Evolutionary conservation across 192 early-diverging fungal species (phyloP).

Genomic region (Coemansia umbellata): DNA sequence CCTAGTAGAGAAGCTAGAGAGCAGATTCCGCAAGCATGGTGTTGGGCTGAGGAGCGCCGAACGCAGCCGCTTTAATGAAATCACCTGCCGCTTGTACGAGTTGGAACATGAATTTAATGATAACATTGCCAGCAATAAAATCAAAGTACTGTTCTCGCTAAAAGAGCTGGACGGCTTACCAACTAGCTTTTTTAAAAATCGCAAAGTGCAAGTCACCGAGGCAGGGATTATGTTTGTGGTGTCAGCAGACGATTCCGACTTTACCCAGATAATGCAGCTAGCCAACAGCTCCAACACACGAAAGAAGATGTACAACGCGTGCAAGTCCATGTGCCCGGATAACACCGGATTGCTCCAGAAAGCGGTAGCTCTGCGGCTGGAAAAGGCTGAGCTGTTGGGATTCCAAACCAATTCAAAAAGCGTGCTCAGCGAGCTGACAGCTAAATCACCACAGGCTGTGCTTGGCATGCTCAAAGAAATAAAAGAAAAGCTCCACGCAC

Average conservation of each 20-base stretch:
- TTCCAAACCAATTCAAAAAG: conserved; percentile 61
- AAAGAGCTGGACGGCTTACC: conserved; percentile 65
- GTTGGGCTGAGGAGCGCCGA: conserved; percentile 55
- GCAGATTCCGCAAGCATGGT: conserved; percentile 61
- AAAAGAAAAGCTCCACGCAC: conserved; percentile 49
- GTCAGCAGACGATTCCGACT: conserved; percentile 59
- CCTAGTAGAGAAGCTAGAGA: conserved; percentile 56
- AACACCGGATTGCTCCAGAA: conserved; percentile 55
- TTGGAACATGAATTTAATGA: conserved; percentile 52
- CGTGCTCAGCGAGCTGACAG: conserved; percentile 69
- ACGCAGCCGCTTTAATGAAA: conserved; percentile 53
- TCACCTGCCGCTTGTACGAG: conserved; percentile 55
- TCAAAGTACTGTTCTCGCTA: conserved; percentile 32
- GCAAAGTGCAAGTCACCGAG: conserved; percentile 45
- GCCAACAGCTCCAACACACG: conserved; percentile 52
- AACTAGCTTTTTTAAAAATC: conserved; percentile 56
- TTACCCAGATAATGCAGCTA: conserved; percentile 33
- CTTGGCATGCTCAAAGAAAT: conserved; percentile 58
- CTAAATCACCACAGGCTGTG: conserved; percentile 58
- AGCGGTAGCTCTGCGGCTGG: conserved; percentile 39
- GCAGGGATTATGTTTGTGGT: conserved; percentile 56
- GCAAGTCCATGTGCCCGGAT: conserved; percentile 48
- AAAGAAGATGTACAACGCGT: conserved; percentile 36
- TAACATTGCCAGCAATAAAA: conserved; percentile 53
- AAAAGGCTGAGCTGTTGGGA: conserved; percentile 56